Base-by-base conservation (phyloP, 345 rosid genomes). In the Eutrema japonicum region DNA sequence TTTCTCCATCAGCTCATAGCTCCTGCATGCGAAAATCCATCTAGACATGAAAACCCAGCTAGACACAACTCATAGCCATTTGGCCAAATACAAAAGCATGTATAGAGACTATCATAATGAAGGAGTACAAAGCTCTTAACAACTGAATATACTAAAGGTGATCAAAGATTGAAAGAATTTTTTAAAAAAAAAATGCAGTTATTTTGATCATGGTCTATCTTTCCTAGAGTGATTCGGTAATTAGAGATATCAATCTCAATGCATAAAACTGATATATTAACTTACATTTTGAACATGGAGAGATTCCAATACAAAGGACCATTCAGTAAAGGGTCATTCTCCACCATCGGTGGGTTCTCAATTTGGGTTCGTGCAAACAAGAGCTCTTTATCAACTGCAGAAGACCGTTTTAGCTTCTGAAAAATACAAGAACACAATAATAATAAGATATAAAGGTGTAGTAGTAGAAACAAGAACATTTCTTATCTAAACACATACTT, bases 1-100 rank as follows among this genome's bases (percentile, higher is more conserved):
- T 41, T 81, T 76, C 85, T 94, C 96, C 97, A 94, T 94, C 64
- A 94, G 79, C 58, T 91, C 92, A 70, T 94, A 91, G 83, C 98
- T 94, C 95, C 98, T 94, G 83, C 83, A 77, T 3, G 53, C 40
- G 38, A 56, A 53, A n/a, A 49, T 8, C 48, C 22, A 51, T 32
- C 51, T 59, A 37, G 42, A 61, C 49, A 61, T 27, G 10, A 33
- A 47, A 53, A 61, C 38, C 55, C 1, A 47, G 11, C 46, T 61
- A 49, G 29, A 50, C 54, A 55, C n/a, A 48, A 48, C 71, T 61
- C 64, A 52, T 22, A 58, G 50, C 48, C 38, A 72, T 70, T 51
- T 56, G 7, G 35, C 38, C 38, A 32, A 56, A 56, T 3, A 6
- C 35, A 27, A 65, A 35, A 65, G 8, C 48, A 46, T 10, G 26